These are phyloP conservation scores for Otatea glauca DNA, from an alignment of 176 grass and related monocot genomes.

Conservation along the genomic window DNA sequence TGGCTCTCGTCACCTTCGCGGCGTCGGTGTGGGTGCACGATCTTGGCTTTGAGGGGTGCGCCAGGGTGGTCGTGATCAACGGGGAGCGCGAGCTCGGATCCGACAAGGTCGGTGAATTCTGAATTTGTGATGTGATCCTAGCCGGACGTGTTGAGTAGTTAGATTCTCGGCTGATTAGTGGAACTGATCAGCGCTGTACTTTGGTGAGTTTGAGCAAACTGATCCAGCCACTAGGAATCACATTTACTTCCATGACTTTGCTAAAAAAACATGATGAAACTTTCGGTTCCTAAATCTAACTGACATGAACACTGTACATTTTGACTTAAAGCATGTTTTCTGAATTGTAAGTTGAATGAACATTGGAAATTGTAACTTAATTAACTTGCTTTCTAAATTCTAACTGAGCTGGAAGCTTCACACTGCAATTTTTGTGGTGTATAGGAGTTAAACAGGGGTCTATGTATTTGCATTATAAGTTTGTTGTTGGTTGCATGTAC, in stretches of 20 bases:
- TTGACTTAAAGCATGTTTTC: constrained; percentile 6
- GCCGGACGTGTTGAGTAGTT: neutral
- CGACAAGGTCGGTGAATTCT: constrained; percentile 61
- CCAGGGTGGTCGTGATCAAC: constrained; percentile 70
- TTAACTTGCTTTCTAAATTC: constrained; percentile 18
- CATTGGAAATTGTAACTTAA: neutral
- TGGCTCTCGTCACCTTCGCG: constrained; percentile 75
- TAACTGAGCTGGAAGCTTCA: neutral
- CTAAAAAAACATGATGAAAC: neutral
- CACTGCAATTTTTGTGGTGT: constrained; percentile 8
- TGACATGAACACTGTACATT: neutral
- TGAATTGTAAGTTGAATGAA: constrained; percentile 21
- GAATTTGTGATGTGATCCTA: constrained; percentile 28
- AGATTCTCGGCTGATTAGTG: neutral
- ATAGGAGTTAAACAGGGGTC: neutral
- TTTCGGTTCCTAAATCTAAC: neutral
- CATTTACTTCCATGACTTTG: constrained; percentile 7
- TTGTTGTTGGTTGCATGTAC: neutral
- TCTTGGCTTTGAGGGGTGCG: constrained; percentile 70
- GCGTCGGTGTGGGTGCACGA: constrained; percentile 90
- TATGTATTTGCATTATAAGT: neutral
- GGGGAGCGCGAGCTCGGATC: constrained; percentile 81
- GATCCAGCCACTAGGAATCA: neutral
- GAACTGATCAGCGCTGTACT: neutral
- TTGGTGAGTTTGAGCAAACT: neutral